These are phyloP conservation scores for Aspergillus proliferans DNA, from an alignment of 2,329 filamentous ascomycete species.

Conservation along the genomic window DNA sequence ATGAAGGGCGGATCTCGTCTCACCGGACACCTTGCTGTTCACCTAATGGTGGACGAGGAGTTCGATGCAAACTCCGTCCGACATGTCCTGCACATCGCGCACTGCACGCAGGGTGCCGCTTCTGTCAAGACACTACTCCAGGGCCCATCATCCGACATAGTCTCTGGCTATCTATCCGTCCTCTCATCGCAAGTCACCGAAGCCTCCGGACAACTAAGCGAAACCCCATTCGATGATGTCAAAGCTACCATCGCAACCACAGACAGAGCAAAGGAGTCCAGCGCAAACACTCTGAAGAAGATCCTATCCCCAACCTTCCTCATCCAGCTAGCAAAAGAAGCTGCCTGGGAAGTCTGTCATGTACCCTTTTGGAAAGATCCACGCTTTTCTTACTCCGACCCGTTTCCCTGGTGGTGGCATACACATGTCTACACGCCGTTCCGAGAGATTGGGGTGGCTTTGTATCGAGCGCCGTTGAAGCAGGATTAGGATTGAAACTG, in stretches of 20 bases:
- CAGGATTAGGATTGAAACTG: not conserved
- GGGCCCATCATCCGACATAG: conserved; percentile 21
- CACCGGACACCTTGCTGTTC: conserved; percentile 67
- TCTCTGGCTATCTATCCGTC: conserved; percentile 22
- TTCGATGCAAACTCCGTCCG: conserved; percentile 26
- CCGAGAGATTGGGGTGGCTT: conserved; percentile 28
- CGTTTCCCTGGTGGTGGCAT: conserved; percentile 52
- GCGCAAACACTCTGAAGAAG: not conserved
- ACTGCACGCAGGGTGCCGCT: conserved; percentile 24
- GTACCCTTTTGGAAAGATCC: conserved; percentile 51
- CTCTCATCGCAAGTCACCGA: conserved; percentile 13
- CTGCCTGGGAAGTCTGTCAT: conserved; percentile 24
- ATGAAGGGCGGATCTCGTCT: conserved; percentile 43
- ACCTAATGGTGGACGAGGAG: conserved; percentile 57
- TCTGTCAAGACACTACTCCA: conserved; percentile 23
- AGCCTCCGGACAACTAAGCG: conserved; percentile 1
- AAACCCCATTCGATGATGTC: conserved; percentile 7
- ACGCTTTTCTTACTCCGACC: conserved; percentile 50
- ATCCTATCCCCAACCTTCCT: not conserved
- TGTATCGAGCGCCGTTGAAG: conserved; percentile 18
- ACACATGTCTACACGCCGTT: conserved; percentile 45
- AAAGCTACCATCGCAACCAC: conserved; percentile 1
- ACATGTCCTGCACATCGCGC: conserved; percentile 27
- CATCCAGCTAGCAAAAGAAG: conserved; percentile 13
- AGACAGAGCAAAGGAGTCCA: not conserved